Base-by-base conservation (phyloP, 192 early-diverging fungal species). In the Backusella tarrabulga region DNA sequence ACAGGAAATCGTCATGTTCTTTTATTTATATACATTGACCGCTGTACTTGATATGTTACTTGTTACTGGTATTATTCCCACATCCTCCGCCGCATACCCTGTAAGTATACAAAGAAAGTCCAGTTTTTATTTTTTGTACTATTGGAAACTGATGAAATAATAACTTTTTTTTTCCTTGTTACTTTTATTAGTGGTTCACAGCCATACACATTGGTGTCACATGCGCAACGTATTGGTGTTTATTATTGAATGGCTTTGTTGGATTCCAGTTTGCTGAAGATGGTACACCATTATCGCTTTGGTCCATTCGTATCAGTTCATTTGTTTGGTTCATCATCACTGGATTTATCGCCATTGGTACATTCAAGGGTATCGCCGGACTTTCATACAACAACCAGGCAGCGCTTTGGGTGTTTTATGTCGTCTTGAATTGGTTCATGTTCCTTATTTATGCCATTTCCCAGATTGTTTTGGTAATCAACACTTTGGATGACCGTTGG, bases 1-100 rank as follows among this genome's bases (percentile, higher is more conserved):
- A 74, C 97, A 97, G 87, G 98, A 98, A 86, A 98, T 98, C 83
- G 94, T 97, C 71, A 92, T 98, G 92, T 97, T 98, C 84, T 99
- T 98, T 84, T 99, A 98, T 83, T 84, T 98, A 69, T 99, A 98
- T 86, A 92, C 94, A 80, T 69, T 94, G 38, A 90, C 92, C 75
- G 92, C 89, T 46, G 82, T 97, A 60, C 80, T 98, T 67, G 98
- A 99, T 83, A 91, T 99, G 84, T 79, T 98, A 21, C 89, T 95
- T 69, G 90, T 97, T 69, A 93, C 95, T 52, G 95, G 96, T 71
- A 96, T 99, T 80, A 94, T 99, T 71, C 95, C 95, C 21, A 92
- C 92, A 12, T 88, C 95, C 7, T 91, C 90, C n/a, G 32, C 79
- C 11, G 89, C 91, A 29, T 97, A 94, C 81, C 90, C 91, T 38